Conservation (phyloP, 306 rosid genomes). For the Dryas drummondii region DNA sequence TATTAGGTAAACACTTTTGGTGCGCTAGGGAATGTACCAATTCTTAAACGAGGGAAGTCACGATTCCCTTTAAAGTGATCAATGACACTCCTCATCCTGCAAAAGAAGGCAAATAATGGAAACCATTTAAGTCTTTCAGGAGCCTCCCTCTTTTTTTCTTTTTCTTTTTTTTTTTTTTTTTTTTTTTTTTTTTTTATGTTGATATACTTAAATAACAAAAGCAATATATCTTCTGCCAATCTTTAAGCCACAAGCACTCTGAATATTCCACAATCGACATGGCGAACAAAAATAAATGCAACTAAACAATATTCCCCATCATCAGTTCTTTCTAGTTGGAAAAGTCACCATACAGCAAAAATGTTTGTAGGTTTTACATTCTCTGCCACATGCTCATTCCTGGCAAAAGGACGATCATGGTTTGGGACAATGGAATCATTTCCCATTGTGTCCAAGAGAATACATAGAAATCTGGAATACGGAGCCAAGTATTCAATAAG, state of each 20-base stretch:
- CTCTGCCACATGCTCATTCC: not conserved
- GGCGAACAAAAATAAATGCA: not conserved
- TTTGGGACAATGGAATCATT: not conserved
- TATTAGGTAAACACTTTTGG: slow-evolving; percentile 10
- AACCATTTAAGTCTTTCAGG: not conserved
- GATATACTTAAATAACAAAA: not conserved
- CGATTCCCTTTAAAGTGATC: slow-evolving; percentile 77
- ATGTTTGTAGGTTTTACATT: not conserved
- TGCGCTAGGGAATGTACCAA: slow-evolving; percentile 45
- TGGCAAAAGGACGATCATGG: not conserved
- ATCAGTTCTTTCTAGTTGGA: not conserved
- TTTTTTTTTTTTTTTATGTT: no score
- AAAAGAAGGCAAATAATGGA: slow-evolving; percentile 18
- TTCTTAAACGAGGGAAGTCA: slow-evolving; percentile 78
- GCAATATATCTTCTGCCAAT: not conserved
- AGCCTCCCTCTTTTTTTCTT: not conserved
- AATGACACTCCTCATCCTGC: slow-evolving; percentile 86
- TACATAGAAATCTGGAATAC: no score
- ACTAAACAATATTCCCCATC: no score
- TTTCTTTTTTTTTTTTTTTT: no score
- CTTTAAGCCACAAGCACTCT: not conserved
- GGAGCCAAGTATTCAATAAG: not conserved
- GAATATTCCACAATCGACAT: not conserved
- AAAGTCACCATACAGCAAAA: not conserved
- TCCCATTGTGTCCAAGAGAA: not conserved